Evolutionary conservation across 129 eudicot genomes (phyloP).

Genomic region (Heracleum sosnowskyi): DNA sequence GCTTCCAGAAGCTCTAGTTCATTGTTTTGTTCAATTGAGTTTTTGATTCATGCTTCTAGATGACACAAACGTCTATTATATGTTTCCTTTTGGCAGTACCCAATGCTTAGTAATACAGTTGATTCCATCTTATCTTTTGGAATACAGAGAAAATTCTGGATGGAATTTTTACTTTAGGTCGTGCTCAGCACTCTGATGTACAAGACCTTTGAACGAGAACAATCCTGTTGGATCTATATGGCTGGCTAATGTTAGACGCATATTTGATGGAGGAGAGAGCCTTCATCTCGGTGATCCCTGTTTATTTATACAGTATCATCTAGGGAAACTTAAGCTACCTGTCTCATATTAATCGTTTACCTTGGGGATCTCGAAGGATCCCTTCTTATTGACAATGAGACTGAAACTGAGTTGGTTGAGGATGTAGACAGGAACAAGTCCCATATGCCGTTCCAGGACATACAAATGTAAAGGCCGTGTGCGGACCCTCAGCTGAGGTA

Average conservation of each 20-base stretch:
- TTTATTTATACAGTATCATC: background rate
- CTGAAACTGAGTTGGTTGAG: constrained; percentile 29
- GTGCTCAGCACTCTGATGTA: constrained; percentile 69
- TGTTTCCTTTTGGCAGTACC: constrained; percentile 44
- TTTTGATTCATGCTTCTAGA: background rate
- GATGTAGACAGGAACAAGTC: constrained; percentile 69
- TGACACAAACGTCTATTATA: background rate
- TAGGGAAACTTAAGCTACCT: constrained; percentile 2
- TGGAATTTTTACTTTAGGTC: constrained; percentile 77
- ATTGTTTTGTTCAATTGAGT: background rate
- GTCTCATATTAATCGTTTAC: constrained; percentile 2
- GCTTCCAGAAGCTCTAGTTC: background rate
- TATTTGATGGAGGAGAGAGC: constrained; percentile 86
- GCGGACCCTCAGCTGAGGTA: constrained; percentile 38
- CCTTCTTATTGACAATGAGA: constrained; percentile 36
- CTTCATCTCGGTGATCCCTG: constrained; percentile 45
- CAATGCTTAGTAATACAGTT: constrained; percentile 45
- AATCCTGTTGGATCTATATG: constrained; percentile 81
- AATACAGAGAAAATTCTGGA: constrained; percentile 56
- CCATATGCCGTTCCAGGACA: constrained; percentile 83
- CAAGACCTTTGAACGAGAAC: constrained; percentile 59
- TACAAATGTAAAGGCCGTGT: constrained; percentile 48
- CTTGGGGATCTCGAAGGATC: constrained; percentile 71
- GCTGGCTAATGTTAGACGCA: constrained; percentile 62
- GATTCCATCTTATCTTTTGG: constrained; percentile 60